These are phyloP conservation scores for Rhododendron molle DNA, from an alignment of 148 eudicot species.

Conservation along the genomic window DNA sequence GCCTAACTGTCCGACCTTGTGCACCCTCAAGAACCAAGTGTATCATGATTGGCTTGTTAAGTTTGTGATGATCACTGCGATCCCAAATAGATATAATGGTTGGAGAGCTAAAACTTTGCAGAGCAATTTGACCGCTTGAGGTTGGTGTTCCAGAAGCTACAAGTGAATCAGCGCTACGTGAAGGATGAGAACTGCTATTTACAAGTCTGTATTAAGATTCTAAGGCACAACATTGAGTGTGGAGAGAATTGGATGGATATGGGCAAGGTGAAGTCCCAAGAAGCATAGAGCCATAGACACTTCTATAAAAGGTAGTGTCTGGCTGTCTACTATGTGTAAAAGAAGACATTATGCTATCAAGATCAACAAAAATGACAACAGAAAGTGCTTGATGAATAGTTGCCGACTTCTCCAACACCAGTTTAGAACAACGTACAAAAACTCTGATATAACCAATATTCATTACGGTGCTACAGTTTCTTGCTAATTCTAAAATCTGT, in stretches of 20 bases:
- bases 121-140: neutral
- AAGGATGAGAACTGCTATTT: neutral
- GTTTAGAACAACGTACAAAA: constrained; percentile 65
- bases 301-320: no score
- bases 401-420: constrained; percentile 61
- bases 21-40: neutral
- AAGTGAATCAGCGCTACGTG: neutral
- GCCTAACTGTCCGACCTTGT: neutral
- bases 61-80: neutral
- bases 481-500: neutral
- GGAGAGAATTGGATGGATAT: neutral
- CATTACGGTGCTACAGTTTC: constrained; percentile 1
- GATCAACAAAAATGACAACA: constrained; percentile 79
- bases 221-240: neutral
- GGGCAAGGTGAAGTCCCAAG: neutral
- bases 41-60: neutral
- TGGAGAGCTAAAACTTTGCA: neutral
- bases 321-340: no score
- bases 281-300: neutral
- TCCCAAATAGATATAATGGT: neutral
- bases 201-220: neutral
- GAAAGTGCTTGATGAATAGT: constrained; percentile 65
- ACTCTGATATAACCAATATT: constrained; percentile 47
- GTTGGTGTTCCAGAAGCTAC: neutral
- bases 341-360: constrained; percentile 74